Conservation (phyloP, 2,329 filamentous ascomycete species). For the Helotiales sp. region DNA sequence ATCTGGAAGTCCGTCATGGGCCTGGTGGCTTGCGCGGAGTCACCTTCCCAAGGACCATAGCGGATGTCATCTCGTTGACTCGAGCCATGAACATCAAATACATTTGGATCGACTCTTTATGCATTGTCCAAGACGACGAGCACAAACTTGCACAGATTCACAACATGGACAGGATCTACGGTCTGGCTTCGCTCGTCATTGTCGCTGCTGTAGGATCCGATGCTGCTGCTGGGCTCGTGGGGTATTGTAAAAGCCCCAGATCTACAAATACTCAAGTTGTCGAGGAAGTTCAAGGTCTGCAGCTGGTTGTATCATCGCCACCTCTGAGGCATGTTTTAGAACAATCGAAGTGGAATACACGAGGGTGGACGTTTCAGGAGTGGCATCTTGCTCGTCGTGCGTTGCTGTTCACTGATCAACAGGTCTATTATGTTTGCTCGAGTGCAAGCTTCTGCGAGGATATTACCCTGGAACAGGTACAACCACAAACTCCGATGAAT, state of each 20-base stretch:
- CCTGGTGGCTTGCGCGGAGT: background rate
- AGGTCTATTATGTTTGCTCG: slow-evolving; percentile 3
- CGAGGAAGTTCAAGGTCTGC: background rate
- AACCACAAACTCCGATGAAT: background rate
- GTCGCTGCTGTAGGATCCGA: slow-evolving; percentile 3
- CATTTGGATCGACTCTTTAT: slow-evolving; percentile 4
- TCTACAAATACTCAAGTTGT: background rate
- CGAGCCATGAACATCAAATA: background rate
- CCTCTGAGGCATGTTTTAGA: background rate
- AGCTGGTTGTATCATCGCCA: background rate
- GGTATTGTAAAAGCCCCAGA: background rate
- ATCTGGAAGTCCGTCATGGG: background rate
- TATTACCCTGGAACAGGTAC: background rate
- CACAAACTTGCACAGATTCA: background rate
- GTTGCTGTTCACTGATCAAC: background rate
- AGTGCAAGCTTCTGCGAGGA: slow-evolving; percentile 4
- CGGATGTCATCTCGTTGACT: background rate
- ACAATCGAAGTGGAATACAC: background rate
- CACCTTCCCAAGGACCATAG: background rate
- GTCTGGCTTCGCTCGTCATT: background rate
- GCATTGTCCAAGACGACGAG: background rate
- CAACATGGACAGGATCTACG: slow-evolving; percentile 4
- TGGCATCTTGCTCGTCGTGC: background rate
- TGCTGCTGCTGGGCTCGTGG: background rate
- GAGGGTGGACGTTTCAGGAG: slow-evolving; percentile 7